Base-by-base conservation (phyloP, 2,329 filamentous ascomycete genomes). In the Fusarium sp. region DNA sequence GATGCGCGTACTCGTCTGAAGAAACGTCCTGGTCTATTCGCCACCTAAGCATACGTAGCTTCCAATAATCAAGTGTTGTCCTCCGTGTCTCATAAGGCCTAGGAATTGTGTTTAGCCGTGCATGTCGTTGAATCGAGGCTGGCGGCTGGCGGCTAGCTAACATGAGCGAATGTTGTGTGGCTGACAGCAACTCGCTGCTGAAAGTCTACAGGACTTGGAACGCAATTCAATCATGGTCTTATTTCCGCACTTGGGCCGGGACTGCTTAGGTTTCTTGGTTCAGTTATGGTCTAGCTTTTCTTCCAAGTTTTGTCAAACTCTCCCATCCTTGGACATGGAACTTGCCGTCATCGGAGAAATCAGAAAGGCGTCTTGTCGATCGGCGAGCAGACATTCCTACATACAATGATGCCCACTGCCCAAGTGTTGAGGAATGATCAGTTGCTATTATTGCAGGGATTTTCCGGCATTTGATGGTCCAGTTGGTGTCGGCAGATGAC, bases 401-500 rank as follows among this genome's bases (percentile, higher is more conserved):
- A 33, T 33, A 14, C 35, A 36, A 28, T 48, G 38, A 35, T 48
- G 42, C 45, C 45, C 15, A 47, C 42, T 28, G 28, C 41, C 31
- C n/a, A 45, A 44, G 17, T 22, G 36, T 54, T 66, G 38, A 36
- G 17, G 44, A 47, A 39, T 68, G 26, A 57, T 55, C 20, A 47
- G 44, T 56, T 47, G 20, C 47, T 56, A n/a, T 69, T 42, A n/a
- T 69, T 42, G 26, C 24, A 35, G 36, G 14, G 48, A 38, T 36
- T 55, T 65, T 20, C 51, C 60, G 47, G 49, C 49, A 67, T 48
- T 73, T 36, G 55, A 57, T 59, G 58, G 51, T 55, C 60, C 33
- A 41, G 54, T 45, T 61, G 66, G 58, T 47, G 35, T 61, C 56
- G 68, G 66, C 63, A 67, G 48, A 63, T 72, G 48, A 45, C 44